These are phyloP conservation scores for Vigna radiata DNA, from an alignment of 306 rosid genomes.

Conservation along the genomic window DNA sequence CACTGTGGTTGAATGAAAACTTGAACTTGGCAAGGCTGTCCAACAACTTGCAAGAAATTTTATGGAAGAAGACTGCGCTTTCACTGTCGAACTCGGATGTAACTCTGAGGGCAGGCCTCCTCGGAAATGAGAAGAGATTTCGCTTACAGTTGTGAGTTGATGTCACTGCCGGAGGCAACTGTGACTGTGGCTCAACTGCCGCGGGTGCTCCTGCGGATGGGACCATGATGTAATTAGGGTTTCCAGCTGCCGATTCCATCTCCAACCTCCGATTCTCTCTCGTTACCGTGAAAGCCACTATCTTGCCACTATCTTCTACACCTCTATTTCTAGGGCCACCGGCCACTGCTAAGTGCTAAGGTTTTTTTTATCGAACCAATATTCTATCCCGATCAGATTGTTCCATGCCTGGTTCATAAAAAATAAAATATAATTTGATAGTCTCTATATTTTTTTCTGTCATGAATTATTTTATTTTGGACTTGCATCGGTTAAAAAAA, in stretches of 20 bases:
- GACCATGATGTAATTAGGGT: constrained; percentile 52
- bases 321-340: background rate
- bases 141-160: constrained; percentile 16
- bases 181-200: constrained; percentile 8
- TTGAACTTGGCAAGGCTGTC: constrained; percentile 80
- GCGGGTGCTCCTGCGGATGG: constrained; percentile 41
- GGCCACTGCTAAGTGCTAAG: background rate
- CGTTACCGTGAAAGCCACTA: background rate
- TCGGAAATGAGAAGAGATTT: constrained; percentile 54
- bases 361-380: background rate
- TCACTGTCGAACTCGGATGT: constrained; percentile 95
- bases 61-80: constrained; percentile 69
- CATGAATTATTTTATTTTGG: too few relatives aligned
- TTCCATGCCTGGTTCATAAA: background rate
- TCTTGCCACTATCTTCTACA: background rate
- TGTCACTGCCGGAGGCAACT: constrained; percentile 27
- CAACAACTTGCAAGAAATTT: constrained; percentile 80
- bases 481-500: too few relatives aligned
- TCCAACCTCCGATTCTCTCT: constrained; percentile 42
- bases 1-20: constrained; percentile 65
- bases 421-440: too few relatives aligned
- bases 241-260: constrained; percentile 46
- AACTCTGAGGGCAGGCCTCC: constrained; percentile 67
- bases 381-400: background rate
- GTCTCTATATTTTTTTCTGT: too few relatives aligned